phyloP scores from a whole-genome alignment of 768 basidiomycete genomes.

The Leucogyrophana mollusca region DNA sequence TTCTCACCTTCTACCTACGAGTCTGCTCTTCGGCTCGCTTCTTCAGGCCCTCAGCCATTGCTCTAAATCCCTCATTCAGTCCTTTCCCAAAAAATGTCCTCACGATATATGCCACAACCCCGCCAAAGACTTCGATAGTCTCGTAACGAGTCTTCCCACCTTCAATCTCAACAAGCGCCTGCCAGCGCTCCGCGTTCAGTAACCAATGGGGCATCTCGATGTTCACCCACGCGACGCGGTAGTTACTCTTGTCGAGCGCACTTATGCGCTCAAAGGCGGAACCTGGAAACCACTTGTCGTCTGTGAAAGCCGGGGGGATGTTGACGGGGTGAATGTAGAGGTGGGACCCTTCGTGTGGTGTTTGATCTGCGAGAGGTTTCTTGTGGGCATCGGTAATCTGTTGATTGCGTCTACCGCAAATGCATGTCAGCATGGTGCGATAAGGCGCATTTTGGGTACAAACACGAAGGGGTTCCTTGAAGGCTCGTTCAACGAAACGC shows the following conservation, averaged over 20 bases:
- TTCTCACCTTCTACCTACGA: no score
- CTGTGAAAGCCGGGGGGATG: conserved; percentile 58
- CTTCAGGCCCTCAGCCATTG: conserved; percentile 60
- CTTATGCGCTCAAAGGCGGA: conserved; percentile 47
- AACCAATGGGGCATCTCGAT: conserved; percentile 43
- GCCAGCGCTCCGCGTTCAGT: conserved; percentile 61
- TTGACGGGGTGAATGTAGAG: conserved; percentile 51
- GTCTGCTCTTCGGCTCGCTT: conserved; percentile 39
- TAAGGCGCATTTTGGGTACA: conserved; percentile 15
- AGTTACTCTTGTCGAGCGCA: conserved; percentile 48
- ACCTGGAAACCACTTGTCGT: conserved; percentile 29
- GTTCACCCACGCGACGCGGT: conserved; percentile 57
- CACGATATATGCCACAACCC: conserved; percentile 53
- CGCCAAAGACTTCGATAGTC: conserved; percentile 58
- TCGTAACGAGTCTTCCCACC: conserved; percentile 62
- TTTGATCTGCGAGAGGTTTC: conserved; percentile 45
- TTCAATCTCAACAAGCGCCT: conserved; percentile 46
- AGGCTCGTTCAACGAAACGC: neutral
- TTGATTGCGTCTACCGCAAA: conserved; percentile 45
- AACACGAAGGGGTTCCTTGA: conserved; percentile 70
- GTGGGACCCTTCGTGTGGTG: conserved; percentile 45
- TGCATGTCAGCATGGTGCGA: conserved; percentile 2
- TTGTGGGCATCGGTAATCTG: conserved; percentile 41
- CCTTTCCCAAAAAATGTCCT: conserved; percentile 41
- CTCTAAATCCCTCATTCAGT: conserved; percentile 45